Percentiles rank a stretch among this genome's conserved stretches.
These are phyloP conservation scores for Trametes hirsuta DNA, from an alignment of 1,284 basidiomycete species.

Conservation along the genomic window DNA sequence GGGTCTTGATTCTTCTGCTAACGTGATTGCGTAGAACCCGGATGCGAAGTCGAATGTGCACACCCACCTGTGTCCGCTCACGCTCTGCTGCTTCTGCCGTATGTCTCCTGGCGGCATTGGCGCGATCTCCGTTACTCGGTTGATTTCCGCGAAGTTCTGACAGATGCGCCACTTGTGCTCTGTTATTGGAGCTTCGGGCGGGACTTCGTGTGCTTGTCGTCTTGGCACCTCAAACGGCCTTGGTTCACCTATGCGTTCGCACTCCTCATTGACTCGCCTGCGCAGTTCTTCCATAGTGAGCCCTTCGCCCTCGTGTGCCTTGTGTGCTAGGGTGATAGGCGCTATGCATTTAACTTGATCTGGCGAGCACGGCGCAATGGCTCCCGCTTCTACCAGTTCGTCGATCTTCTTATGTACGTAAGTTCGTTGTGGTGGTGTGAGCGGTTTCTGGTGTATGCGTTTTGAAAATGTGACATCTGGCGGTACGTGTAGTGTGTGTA, in stretches of 20 bases:
- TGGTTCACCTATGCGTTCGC: conserved; percentile 35
- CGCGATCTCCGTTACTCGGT: conserved; percentile 38
- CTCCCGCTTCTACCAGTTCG: conserved; percentile 34
- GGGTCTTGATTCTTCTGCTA: conserved; percentile 25
- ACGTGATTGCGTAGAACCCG: conserved; percentile 41
- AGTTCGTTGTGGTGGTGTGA: conserved; percentile 34
- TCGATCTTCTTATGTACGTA: conserved; percentile 26
- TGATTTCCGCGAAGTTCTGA: conserved; percentile 40
- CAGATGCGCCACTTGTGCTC: conserved; percentile 39
- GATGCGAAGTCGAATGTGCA: conserved; percentile 39
- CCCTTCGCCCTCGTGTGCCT: conserved; percentile 34
- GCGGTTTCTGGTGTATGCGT: conserved; percentile 23
- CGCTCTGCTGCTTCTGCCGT: conserved; percentile 35
- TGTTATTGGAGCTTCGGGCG: background rate
- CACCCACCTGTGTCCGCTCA: conserved; percentile 38
- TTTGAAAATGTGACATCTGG: conserved; percentile 11
- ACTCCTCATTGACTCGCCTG: conserved; percentile 13
- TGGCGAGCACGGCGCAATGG: conserved; percentile 33
- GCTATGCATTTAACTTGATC: conserved; percentile 34
- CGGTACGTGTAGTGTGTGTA: conserved; percentile 26
- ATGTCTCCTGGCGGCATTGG: conserved; percentile 39
- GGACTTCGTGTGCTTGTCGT: background rate
- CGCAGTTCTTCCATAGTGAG: conserved; percentile 34
- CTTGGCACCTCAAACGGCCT: conserved; percentile 23
- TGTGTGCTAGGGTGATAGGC: conserved; percentile 35